Conservation (phyloP, 2,329 filamentous ascomycete species). For the Colletotrichum noveboracense region DNA sequence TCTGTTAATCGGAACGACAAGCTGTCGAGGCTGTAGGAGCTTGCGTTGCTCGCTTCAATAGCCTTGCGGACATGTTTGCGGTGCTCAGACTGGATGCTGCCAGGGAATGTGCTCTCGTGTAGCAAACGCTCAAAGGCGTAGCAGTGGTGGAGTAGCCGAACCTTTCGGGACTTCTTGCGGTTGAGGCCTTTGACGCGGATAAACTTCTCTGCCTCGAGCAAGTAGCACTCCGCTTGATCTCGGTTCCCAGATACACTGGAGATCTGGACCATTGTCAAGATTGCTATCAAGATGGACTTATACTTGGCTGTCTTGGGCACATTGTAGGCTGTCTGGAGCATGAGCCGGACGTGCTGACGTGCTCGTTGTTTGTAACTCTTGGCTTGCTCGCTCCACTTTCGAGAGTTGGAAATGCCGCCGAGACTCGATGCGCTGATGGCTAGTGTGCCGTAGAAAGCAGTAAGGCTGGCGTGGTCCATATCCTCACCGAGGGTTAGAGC, state of each 20-base stretch:
- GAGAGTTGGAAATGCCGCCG: conserved; percentile 28
- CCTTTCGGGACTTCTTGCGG: conserved; percentile 42
- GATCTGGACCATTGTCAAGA: conserved; percentile 43
- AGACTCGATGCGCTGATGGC: conserved; percentile 44
- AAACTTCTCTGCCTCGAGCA: conserved; percentile 44
- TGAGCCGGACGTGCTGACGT: conserved; percentile 29
- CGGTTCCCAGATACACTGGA: conserved; percentile 36
- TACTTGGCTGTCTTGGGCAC: conserved; percentile 41
- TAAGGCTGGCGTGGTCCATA: conserved; percentile 38
- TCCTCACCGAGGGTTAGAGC: conserved; percentile 38
- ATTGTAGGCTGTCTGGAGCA: conserved; percentile 35
- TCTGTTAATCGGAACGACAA: conserved; percentile 34
- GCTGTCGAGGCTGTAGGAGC: conserved; percentile 28
- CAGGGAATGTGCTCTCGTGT: conserved; percentile 41
- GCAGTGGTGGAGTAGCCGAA: conserved; percentile 46
- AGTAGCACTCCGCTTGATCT: conserved; percentile 39
- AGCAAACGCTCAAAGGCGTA: conserved; percentile 43
- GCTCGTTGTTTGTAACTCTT: conserved; percentile 31
- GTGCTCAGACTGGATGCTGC: conserved; percentile 18
- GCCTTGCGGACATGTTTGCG: conserved; percentile 23
- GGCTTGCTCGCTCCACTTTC: conserved; percentile 35
- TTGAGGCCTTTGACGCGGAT: conserved; percentile 40
- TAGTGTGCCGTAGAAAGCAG: conserved; percentile 39
- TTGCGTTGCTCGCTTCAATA: conserved; percentile 23
- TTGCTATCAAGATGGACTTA: conserved; percentile 44